Percentiles rank a stretch among this genome's conserved stretches.
phyloP scores from a whole-genome alignment of 2,329 filamentous ascomycete species.

The Colletotrichum magnum region DNA sequence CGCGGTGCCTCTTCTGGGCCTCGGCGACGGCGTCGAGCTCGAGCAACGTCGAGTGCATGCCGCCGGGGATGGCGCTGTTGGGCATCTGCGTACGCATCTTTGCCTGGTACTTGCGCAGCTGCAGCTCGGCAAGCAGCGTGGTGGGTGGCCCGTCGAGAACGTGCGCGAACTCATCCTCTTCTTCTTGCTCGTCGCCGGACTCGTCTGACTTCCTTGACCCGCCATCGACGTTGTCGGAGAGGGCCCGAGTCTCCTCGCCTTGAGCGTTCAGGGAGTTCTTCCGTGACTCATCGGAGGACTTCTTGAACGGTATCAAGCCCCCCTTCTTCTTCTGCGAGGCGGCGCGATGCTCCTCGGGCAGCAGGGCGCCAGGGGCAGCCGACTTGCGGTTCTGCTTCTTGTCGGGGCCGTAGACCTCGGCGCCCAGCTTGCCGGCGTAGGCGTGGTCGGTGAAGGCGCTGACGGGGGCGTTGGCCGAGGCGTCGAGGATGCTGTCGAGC shows the following conservation, averaged over 20 bases:
- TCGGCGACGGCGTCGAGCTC: conserved; percentile 93
- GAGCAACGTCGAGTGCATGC: conserved; percentile 91
- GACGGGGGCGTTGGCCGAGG: conserved; percentile 88
- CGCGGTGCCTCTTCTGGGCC: conserved; percentile 81
- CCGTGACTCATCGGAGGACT: conserved; percentile 45
- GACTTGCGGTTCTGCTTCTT: conserved; percentile 58
- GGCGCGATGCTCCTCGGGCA: conserved; percentile 42
- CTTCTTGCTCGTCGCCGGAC: conserved; percentile 55
- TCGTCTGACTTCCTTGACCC: conserved; percentile 47
- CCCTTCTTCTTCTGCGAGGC: conserved; percentile 59
- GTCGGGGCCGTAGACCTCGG: conserved; percentile 79
- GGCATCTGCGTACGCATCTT: conserved; percentile 82
- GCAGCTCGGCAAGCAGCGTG: conserved; percentile 91
- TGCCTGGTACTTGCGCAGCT: conserved; percentile 90
- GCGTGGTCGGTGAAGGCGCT: conserved; percentile 92
- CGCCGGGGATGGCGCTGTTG: conserved; percentile 74
- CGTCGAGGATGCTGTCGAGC: conserved; percentile 91
- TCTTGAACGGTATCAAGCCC: conserved; percentile 65
- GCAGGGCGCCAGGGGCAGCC: conserved; percentile 46
- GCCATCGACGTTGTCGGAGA: conserved; percentile 45
- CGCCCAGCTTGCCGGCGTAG: conserved; percentile 81
- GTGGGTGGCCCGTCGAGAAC: conserved; percentile 80
- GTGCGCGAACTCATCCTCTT: conserved; percentile 44
- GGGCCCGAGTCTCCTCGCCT: conserved; percentile 44
- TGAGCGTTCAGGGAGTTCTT: conserved; percentile 31